Base-by-base conservation (phyloP, 768 basidiomycete genomes). In the Lyophyllum shimeji region DNA sequence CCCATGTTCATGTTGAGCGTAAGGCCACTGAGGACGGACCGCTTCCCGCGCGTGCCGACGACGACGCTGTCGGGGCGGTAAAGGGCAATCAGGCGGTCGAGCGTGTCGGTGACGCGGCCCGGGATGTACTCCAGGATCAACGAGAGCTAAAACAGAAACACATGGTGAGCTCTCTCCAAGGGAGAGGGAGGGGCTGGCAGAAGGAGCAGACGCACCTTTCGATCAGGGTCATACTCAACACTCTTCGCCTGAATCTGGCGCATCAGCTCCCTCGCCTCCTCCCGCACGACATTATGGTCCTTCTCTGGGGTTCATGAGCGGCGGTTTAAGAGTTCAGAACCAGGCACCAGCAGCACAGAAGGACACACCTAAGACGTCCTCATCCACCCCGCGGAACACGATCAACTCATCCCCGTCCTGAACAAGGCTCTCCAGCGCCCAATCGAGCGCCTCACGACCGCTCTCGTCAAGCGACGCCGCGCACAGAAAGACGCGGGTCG, bases 81-180 rank as follows among this genome's bases (percentile, higher is more conserved):
- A 7, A 97, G 81, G 0, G 93, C 90, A 60, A 96, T 95, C 57
- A 95, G 83, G 50, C 95, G 88, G 66, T 98, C 93, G 52, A 98
- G 86, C 9, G 91, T 92, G 49, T 89, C 85, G 0, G 93, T 92
- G 5, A 96, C 84, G 53, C 86, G 88, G 29, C 96, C 97, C 0
- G 95, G 92, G 47, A 98, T 90, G 67, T 90, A 95, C 74, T 98
- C 96, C 40, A 98, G 85, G 49, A 97, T 88, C 49, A 99, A 81
- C 0, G 90, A 94, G 24, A 98, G 80, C 87, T 92, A 8, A 13
- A 37, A 5, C 23, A 7, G 44, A 12, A 58, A 6, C n/a, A 21
- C n/a, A 24, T 24, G n/a, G n/a, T n/a, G n/a, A n/a, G n/a, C n/a
- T n/a, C n/a, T n/a, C n/a, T n/a, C n/a, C n/a, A n/a, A n/a, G n/a